A percentile compares a stretch with the other conserved stretches of the same genome.
phyloP scores from a whole-genome alignment of 177 flowering plant species.

The Tripterygium wilfordii region DNA sequence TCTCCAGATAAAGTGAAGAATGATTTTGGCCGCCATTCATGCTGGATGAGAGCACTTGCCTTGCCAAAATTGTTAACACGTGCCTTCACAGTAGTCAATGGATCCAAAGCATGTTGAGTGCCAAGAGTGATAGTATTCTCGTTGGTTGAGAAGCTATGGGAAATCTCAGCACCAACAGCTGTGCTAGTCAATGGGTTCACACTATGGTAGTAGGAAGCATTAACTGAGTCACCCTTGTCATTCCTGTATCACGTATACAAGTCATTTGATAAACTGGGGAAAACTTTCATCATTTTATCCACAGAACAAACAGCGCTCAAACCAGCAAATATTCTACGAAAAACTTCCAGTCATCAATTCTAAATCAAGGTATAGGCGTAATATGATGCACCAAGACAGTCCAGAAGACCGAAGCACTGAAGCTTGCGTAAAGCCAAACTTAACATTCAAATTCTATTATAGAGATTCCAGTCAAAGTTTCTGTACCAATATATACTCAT shows the following conservation, averaged over 20 bases:
- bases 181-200: slow-evolving; percentile 51
- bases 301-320: no score
- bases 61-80: slow-evolving; percentile 63
- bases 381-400: no score
- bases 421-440: no score
- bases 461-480: no score
- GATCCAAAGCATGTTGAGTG: slow-evolving; percentile 66
- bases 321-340: no score
- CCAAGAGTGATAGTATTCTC: slow-evolving; percentile 66
- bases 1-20: slow-evolving; percentile 70
- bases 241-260: slow-evolving; percentile 69
- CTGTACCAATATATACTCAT: no score
- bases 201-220: slow-evolving; percentile 63
- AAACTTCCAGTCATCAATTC: no score
- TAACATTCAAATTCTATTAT: no score
- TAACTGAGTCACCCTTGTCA: slow-evolving; percentile 62
- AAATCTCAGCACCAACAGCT: slow-evolving; percentile 80
- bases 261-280: no score
- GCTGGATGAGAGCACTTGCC: slow-evolving; percentile 68
- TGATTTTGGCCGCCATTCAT: slow-evolving; percentile 83
- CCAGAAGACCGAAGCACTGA: no score
- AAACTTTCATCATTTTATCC: no score
- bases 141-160: slow-evolving; percentile 50
- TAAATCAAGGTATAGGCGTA: no score
- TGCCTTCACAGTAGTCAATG: slow-evolving; percentile 63